Base-by-base conservation (phyloP, 768 basidiomycete genomes). In the Daedaleopsis nitida region DNA sequence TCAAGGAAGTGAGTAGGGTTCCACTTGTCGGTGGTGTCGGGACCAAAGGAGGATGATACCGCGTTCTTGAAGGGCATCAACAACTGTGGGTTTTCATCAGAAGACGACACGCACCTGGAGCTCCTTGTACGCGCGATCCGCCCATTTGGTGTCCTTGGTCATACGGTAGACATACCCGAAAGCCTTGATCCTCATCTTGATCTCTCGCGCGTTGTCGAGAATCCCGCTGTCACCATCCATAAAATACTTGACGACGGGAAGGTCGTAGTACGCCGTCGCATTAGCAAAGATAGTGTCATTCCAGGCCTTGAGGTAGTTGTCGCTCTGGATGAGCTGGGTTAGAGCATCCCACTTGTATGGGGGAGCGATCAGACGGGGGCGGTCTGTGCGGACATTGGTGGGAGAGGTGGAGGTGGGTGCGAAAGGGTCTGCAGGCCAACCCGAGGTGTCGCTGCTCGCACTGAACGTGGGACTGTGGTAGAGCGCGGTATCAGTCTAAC, bases 1-100 rank as follows among this genome's bases (percentile, higher is more conserved):
- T 96, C 96, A 49, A 98, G 87, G 84, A 98, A 98, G 76, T 99
- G 97, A 1, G 50, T 64, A 6, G 87, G 80, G 76, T 98, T 97
- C 97, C 96, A 99, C 69, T 78, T 85, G 58, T 84, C 81, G 58
- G 78, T 78, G 55, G 77, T 77, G 56, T 75, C 74, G 3, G 84
- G 80, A 19, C 94, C 94, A 72, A 92, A 98, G 7, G 74, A 67
- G 10, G 39, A 42, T 10, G 39, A 42, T 12, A 42, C 39, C 17
- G 39, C 39, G 39, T 42, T 42, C 39, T 42, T 42, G 17, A 48
- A 51, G 52, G 12, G 86, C 78, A 59, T 85, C 80, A 66, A 91
- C 88, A 9, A 90, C 88, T 52, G 88, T 86, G 32, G 89, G 91
- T 70, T 89, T 91, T 90, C 49, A 35, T 61, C n/a, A 49, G 48